phyloP scores from a whole-genome alignment of 371 early-diverging fungal genomes.

The Gilbertella persicaria region DNA sequence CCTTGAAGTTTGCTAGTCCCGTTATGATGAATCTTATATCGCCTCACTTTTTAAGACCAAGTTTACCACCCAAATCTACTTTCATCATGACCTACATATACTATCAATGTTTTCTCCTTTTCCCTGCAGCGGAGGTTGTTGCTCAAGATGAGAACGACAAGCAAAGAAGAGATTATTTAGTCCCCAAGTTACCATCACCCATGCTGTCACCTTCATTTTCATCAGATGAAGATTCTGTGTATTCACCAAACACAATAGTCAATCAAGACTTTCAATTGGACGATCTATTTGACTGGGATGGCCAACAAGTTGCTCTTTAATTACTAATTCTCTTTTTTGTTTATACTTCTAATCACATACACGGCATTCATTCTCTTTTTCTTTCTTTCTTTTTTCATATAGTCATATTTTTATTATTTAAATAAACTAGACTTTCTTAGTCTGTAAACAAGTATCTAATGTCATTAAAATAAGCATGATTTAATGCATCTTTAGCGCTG shows the following conservation, averaged over 20 bases:
- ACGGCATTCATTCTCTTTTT: background rate
- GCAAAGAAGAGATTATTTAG: constrained; percentile 9
- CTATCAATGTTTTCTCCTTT: constrained; percentile 14
- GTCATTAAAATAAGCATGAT: constrained; percentile 83
- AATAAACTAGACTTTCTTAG: background rate
- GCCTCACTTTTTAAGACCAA: constrained; percentile 3
- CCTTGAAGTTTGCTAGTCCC: constrained; percentile 1
- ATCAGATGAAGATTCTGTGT: constrained; percentile 30
- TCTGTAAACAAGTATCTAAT: constrained; percentile 17
- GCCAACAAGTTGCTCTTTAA: no score
- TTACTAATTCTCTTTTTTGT: no score
- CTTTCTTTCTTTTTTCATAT: background rate
- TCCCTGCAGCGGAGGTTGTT: constrained; percentile 54
- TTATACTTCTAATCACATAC: constrained; percentile 1
- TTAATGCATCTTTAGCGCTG: constrained; percentile 83
- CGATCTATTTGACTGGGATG: constrained; percentile 47
- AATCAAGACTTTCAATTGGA: constrained; percentile 33
- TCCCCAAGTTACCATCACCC: constrained; percentile 24
- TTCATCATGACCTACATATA: constrained; percentile 5
- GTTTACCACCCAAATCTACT: constrained; percentile 2
- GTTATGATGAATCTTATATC: constrained; percentile 1
- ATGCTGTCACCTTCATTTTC: constrained; percentile 34
- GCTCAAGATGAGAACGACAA: constrained; percentile 19
- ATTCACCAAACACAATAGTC: constrained; percentile 20
- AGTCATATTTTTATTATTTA: constrained; percentile 2